These are phyloP conservation scores for Phylloporus arenicola DNA, from an alignment of 768 basidiomycete species.

Conservation along the genomic window DNA sequence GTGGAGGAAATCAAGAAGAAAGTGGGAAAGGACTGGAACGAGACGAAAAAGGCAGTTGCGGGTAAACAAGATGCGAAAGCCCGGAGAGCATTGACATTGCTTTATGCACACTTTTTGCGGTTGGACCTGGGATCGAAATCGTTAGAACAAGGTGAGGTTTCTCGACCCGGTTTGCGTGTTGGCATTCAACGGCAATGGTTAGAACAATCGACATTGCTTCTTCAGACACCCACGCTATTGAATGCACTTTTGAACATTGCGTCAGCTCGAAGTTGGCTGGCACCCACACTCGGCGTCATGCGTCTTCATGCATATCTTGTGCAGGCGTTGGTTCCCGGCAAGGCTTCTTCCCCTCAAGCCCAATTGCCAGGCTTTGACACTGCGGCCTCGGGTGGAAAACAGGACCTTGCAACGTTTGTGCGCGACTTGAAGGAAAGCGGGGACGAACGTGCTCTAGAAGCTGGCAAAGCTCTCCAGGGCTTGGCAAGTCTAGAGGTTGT, in stretches of 20 bases:
- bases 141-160: slow-evolving; percentile 58
- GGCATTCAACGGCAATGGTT: neutral
- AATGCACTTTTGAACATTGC: slow-evolving; percentile 79
- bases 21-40: slow-evolving; percentile 51
- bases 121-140: slow-evolving; percentile 45
- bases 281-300: slow-evolving; percentile 72
- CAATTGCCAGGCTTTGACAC: slow-evolving; percentile 74
- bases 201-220: slow-evolving; percentile 72
- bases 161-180: neutral
- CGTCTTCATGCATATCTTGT: slow-evolving; percentile 76
- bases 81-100: slow-evolving; percentile 56
- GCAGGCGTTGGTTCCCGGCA: slow-evolving; percentile 72
- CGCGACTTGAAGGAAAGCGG: slow-evolving; percentile 14
- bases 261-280: slow-evolving; percentile 84
- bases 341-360: slow-evolving; percentile 43
- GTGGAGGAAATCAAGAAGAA: slow-evolving; percentile 47
- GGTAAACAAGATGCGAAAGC: slow-evolving; percentile 36
- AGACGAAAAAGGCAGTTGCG: slow-evolving; percentile 40
- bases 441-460: slow-evolving; percentile 16
- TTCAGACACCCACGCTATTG: slow-evolving; percentile 67
- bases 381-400: slow-evolving; percentile 24
- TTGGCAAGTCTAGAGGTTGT: slow-evolving; percentile 79
- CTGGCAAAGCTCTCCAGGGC: slow-evolving; percentile 53
- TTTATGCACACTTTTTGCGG: slow-evolving; percentile 84
- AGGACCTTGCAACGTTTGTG: slow-evolving; percentile 16